Conservation (phyloP, 495 filamentous ascomycete species). For the Penicillium coffeae region DNA sequence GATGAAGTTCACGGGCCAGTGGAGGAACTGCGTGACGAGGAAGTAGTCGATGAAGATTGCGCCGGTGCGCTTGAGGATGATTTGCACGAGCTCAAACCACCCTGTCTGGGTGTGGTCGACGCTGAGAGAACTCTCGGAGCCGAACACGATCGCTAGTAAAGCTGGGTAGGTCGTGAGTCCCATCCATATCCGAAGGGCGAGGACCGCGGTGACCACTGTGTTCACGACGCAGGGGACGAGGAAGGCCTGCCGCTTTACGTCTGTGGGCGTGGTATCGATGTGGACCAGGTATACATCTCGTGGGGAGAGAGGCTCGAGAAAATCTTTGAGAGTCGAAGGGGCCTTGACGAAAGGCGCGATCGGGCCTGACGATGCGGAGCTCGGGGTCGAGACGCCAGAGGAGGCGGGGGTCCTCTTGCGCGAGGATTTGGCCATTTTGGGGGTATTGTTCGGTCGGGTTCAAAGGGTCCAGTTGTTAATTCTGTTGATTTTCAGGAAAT, state of each 20-base stretch:
- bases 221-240: conserved; percentile 68
- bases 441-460: no score
- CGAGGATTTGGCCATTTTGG: conserved; percentile 38
- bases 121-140: conserved; percentile 54
- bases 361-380: conserved; percentile 33
- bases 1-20: conserved; percentile 75
- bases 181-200: conserved; percentile 58
- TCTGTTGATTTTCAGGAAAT: no score
- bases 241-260: conserved; percentile 75
- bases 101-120: conserved; percentile 51
- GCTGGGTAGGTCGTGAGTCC: conserved; percentile 63
- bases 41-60: conserved; percentile 69
- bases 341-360: conserved; percentile 62
- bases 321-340: conserved; percentile 53
- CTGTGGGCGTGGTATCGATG: conserved; percentile 60
- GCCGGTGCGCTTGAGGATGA: conserved; percentile 50
- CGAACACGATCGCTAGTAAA: conserved; percentile 57
- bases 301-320: conserved; percentile 57
- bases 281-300: conserved; percentile 73
- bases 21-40: conserved; percentile 61
- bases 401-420: conserved; percentile 31
- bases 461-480: no score
- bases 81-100: conserved; percentile 43
- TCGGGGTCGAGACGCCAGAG: conserved; percentile 36
- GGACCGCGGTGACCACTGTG: conserved; percentile 50